Base-by-base conservation (phyloP, 2,329 filamentous ascomycete genomes). In the Escovopsis sp. region DNA sequence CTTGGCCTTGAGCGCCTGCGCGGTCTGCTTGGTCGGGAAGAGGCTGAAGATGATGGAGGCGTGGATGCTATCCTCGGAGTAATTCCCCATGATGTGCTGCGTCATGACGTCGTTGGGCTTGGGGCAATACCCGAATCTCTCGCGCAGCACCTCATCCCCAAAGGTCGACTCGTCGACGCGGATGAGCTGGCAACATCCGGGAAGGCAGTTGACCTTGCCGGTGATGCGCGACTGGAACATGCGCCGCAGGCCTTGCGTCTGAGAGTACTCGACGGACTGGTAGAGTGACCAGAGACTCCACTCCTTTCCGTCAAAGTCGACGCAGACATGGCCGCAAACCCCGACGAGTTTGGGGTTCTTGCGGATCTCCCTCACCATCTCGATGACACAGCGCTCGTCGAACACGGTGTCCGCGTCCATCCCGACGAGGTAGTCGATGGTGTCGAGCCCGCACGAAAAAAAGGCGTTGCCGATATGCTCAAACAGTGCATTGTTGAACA, bases 361-460 rank as follows among this genome's bases (percentile, higher is more conserved):
- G 37, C 60, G 61, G 12, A 61, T 61, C 42, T 63, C 56, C 6
- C 46, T 47, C 25, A 67, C 39, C 48, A 67, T 57, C 43, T 66
- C 56, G 34, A 48, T 55, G 41, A 68, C 50, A 35, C 65, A 68
- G 37, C 51, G 43, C 7, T 56, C 47, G 5, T 63, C 62, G 35
- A 66, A 66, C 4, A 64, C 54, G 3, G 62, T 66, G 34, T 66
- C 62, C 4, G 60, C 63, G 31, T 66, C 63, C 62, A 66, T 65
- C 13, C 63, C 63, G 1, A 57, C 55, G 1, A 66, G 53, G 28
- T 60, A 56, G 26, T 64, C 61, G 23, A 63, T 48, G 6, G 56
- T 54, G 3, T 56, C 49, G 9, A 66, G 50, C 6, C 57, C 55
- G 7, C 52, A 49, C 18, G 57, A 48, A 5, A 60, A 42, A 7